Evolutionary conservation across 345 rosid genomes (phyloP).

Genomic region (Acer yangbiense): DNA sequence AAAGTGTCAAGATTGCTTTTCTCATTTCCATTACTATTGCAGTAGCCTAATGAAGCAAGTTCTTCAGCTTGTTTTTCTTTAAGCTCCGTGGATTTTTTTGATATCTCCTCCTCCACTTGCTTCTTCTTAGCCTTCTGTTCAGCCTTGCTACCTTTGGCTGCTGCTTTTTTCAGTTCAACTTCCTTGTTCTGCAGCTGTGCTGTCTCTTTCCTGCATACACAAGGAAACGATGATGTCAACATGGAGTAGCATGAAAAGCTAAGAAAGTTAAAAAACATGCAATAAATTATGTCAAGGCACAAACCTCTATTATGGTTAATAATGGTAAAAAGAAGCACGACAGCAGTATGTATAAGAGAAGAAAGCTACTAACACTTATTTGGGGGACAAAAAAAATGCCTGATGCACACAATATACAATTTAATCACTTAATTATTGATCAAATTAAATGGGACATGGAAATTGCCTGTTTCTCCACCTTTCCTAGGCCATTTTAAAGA

Average conservation of each 20-base stretch:
- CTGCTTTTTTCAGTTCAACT: conserved; percentile 77
- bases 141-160: conserved; percentile 96
- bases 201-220: conserved; percentile 68
- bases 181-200: conserved; percentile 81
- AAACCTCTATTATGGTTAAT: background rate
- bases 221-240: background rate
- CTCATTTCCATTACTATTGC: conserved; percentile 43
- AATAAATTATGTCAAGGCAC: background rate
- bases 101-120: conserved; percentile 85
- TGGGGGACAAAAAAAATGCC: background rate
- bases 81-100: conserved; percentile 65
- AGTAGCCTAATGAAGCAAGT: conserved; percentile 74
- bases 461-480: background rate
- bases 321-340: background rate
- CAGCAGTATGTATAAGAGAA: no score
- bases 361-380: background rate
- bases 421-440: background rate
- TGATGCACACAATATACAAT: background rate
- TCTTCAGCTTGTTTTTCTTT: conserved; percentile 77
- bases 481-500: background rate
- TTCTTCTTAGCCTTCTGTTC: conserved; percentile 98
- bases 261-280: background rate
- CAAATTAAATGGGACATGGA: background rate
- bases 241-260: background rate
- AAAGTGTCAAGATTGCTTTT: conserved; percentile 68